These are phyloP conservation scores for Sistotremastrum suecicum DNA, from an alignment of 768 basidiomycete species.

Conservation along the genomic window DNA sequence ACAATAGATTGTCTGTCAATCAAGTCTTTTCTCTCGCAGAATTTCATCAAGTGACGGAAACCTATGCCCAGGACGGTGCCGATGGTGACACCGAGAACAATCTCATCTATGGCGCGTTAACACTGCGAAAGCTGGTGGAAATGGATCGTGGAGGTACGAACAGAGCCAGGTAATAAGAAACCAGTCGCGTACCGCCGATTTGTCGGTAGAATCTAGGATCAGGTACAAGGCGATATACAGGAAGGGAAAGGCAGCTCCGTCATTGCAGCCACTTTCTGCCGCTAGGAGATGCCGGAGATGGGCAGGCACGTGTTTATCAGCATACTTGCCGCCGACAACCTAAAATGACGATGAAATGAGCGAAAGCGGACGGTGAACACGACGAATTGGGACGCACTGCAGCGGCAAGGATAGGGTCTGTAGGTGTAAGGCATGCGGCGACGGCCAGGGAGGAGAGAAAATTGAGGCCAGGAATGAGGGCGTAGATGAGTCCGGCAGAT, in stretches of 20 bases:
- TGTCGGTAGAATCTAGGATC: conserved; percentile 45
- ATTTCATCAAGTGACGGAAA: conserved; percentile 87
- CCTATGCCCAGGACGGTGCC: conserved; percentile 61
- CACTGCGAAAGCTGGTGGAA: conserved; percentile 5
- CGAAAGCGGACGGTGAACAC: not conserved
- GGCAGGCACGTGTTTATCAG: conserved; percentile 90
- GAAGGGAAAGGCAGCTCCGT: conserved; percentile 95
- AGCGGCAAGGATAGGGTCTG: conserved; percentile 87
- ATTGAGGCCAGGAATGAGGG: conserved; percentile 74
- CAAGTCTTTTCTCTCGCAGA: conserved; percentile 71
- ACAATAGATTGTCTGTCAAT: conserved; percentile 93
- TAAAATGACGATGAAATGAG: too few relatives aligned
- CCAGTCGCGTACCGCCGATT: conserved; percentile 73
- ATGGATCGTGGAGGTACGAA: conserved; percentile 24
- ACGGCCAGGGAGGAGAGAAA: conserved; percentile 85
- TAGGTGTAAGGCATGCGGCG: conserved; percentile 87
- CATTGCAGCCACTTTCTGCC: conserved; percentile 86
- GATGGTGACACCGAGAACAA: conserved; percentile 59
- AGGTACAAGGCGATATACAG: conserved; percentile 84
- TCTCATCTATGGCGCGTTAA: conserved; percentile 43
- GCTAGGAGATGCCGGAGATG: conserved; percentile 57
- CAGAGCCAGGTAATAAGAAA: conserved; percentile 77
- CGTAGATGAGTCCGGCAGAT: conserved; percentile 82
- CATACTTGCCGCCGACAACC: conserved; percentile 86
- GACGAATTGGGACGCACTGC: conserved; percentile 31